Evolutionary conservation across 768 basidiomycete genomes (phyloP), one percentile per base, ranked within the genome.

Genomic region (Sarcomyxa edulis): DNA sequence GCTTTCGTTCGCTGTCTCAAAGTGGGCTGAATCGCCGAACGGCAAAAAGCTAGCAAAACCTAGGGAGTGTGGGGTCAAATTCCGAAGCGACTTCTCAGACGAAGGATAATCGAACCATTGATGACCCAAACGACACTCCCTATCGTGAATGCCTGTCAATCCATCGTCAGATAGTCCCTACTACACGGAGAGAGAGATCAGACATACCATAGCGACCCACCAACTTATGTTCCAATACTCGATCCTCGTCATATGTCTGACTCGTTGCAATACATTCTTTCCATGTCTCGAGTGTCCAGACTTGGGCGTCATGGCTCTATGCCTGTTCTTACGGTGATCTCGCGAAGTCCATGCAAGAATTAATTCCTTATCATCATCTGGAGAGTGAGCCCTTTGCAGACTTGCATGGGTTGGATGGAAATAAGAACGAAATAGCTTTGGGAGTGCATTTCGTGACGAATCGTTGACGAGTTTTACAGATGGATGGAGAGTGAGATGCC

Each of bases 21-120:
- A 51, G 21, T 58, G 47, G 7, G 42, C 41, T 50, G 55, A 42
- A 44, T 54, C 45, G 22, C 65, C 46, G 37, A 72, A n/a, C n/a
- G n/a, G n/a, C n/a, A n/a, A n/a, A n/a, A n/a, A n/a, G n/a, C n/a
- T n/a, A n/a, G n/a, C n/a, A n/a, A n/a, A n/a, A n/a, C n/a, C n/a
- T 18, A 16, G n/a, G 27, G 4, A 18, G 19, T 10, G 24, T 16
- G n/a, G 15, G 20, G 14, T 38, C 26, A 11, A 12, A 12, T 3
- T 18, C 12, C 11, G 11, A 10, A 6, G 37, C 10, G 15, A 18
- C 14, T 4, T 12, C 7, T 14, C 9, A 60, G 0, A 4, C 76
- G 64, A 50, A 74, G 76, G 4, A 68, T 63, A 30, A 68, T 49
- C 46, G 76, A 77, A 9, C 75, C 76, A 48, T 81, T 79, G 34